A percentile compares a stretch with the other conserved stretches of the same genome.
Conservation (phyloP, 768 basidiomycete genomes). For the Royoungia palumana region DNA sequence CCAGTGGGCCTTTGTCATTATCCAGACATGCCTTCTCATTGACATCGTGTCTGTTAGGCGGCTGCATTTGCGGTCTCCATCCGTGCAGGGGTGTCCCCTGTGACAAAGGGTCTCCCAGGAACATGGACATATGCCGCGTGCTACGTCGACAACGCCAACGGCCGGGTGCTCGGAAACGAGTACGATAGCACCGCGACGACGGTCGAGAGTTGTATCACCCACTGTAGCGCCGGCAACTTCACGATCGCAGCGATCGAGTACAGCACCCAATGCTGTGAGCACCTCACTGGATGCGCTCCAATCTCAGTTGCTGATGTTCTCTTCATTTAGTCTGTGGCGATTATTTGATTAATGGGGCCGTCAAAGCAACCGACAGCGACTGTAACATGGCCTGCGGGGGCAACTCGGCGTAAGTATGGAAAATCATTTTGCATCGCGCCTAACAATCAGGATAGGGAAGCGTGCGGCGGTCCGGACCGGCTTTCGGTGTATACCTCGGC, state of each 20-base stretch:
- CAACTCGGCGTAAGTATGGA: slow-evolving; percentile 49
- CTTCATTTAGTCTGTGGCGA: slow-evolving; percentile 64
- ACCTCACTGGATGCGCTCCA: background rate
- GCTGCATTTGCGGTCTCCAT: no score
- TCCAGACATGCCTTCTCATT: no score
- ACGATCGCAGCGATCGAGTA: slow-evolving; percentile 72
- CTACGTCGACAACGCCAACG: slow-evolving; percentile 68
- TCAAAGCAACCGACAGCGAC: slow-evolving; percentile 40
- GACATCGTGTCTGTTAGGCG: no score
- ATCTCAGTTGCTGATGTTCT: background rate
- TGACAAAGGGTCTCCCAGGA: slow-evolving; percentile 18
- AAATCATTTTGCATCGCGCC: background rate
- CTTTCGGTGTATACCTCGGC: slow-evolving; percentile 64
- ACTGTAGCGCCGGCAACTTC: slow-evolving; percentile 55
- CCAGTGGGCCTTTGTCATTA: no score
- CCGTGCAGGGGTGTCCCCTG: slow-evolving; percentile 18
- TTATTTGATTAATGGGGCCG: slow-evolving; percentile 58
- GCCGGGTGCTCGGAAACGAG: slow-evolving; percentile 54
- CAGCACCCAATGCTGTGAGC: slow-evolving; percentile 46
- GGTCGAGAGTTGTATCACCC: slow-evolving; percentile 57
- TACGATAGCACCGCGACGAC: slow-evolving; percentile 44
- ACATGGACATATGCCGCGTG: slow-evolving; percentile 63
- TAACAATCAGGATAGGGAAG: slow-evolving; percentile 41
- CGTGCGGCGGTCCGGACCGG: slow-evolving; percentile 70
- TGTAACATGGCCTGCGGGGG: slow-evolving; percentile 80